Conservation (phyloP, 2,329 filamentous ascomycete species). For the Penicillium palitans region DNA sequence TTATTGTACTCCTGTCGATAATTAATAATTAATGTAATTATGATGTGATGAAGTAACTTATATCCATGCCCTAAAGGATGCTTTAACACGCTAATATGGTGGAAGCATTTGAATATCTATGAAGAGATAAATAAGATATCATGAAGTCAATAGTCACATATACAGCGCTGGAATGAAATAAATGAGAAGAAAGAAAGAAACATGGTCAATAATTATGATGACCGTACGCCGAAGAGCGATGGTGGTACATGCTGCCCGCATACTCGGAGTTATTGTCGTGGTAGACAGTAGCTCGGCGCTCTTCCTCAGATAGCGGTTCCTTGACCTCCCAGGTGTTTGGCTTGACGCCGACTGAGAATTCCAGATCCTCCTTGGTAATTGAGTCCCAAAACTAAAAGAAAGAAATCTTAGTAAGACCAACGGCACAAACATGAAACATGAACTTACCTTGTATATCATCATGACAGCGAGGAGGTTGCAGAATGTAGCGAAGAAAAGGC, state of each 20-base stretch:
- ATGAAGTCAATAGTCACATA: conserved; percentile 20
- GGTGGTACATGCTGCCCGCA: conserved; percentile 46
- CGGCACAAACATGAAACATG: background rate
- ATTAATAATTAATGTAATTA: background rate
- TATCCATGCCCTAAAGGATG: background rate
- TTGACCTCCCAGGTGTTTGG: conserved; percentile 99
- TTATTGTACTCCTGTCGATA: background rate
- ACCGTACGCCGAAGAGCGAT: conserved; percentile 41
- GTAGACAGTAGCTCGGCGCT: conserved; percentile 72
- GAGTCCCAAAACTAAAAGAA: conserved; percentile 90
- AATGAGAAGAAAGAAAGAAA: background rate
- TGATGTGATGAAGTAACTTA: background rate
- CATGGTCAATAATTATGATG: conserved; percentile 37
- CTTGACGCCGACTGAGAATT: conserved; percentile 94
- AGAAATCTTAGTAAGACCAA: conserved; percentile 30
- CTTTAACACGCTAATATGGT: background rate
- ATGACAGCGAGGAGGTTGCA: conserved; percentile 94
- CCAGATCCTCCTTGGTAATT: conserved; percentile 95
- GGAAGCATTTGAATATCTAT: conserved; percentile 3
- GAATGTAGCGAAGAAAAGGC: conserved; percentile 88
- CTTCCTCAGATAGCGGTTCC: conserved; percentile 79
- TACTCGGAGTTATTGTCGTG: conserved; percentile 55
- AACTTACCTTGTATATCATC: conserved; percentile 95
- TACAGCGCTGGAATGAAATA: conserved; percentile 4
- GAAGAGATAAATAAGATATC: conserved; percentile 9